Conservation (phyloP, 306 rosid species). For the Echinosophora koreensis region DNA sequence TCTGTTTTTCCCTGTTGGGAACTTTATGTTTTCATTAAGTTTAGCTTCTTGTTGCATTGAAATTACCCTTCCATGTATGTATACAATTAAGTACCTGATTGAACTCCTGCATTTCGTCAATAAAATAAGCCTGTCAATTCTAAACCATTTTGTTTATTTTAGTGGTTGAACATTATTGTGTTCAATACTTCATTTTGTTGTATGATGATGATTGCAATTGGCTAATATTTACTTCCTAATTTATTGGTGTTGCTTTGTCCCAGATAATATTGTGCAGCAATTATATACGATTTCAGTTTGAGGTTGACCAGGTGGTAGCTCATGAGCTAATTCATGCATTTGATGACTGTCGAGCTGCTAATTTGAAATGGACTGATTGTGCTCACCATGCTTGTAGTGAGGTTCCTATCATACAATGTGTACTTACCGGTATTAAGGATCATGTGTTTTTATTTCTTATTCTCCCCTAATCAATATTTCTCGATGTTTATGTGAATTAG, state of each 20-base stretch:
- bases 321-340: conserved; percentile 80
- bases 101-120: neutral
- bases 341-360: conserved; percentile 76
- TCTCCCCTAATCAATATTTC: neutral
- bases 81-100: neutral
- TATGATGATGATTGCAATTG: conserved; percentile 5
- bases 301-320: conserved; percentile 70
- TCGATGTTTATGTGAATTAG: conserved; percentile 50
- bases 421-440: neutral
- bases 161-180: neutral
- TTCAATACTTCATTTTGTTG: conserved; percentile 3
- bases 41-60: too few species aligned
- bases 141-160: neutral
- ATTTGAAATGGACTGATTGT: conserved; percentile 75
- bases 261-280: conserved; percentile 73
- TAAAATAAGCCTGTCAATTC: conserved; percentile 9
- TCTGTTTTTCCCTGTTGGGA: neutral
- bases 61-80: too few species aligned
- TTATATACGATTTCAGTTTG: conserved; percentile 65
- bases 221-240: conserved; percentile 16
- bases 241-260: conserved; percentile 29
- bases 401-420: conserved; percentile 47
- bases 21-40: neutral
- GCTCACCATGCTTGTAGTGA: conserved; percentile 88
- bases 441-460: conserved; percentile 8